Evolutionary conservation across 2,329 filamentous ascomycete species (phyloP).

Genomic region (Xylariaceae sp.): DNA sequence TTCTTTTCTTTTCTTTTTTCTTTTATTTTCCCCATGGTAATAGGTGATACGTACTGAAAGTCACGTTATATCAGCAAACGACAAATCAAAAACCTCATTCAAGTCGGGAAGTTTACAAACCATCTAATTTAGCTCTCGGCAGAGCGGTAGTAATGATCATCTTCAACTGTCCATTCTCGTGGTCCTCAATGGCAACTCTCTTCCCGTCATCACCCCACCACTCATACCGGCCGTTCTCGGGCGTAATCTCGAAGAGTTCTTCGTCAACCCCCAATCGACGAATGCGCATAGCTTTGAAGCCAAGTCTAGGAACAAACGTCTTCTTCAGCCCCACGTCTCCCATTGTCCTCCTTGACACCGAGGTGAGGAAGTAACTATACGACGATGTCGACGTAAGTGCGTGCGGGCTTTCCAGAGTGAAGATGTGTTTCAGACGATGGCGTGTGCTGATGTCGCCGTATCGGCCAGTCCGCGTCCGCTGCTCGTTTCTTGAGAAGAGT

Average conservation of each 20-base stretch:
- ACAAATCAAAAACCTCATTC: neutral
- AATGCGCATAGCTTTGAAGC: conserved; percentile 8
- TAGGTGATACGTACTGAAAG: conserved; percentile 1
- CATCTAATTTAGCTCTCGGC: conserved; percentile 7
- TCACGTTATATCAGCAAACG: neutral
- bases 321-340: conserved; percentile 16
- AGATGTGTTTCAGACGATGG: conserved; percentile 5
- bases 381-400: conserved; percentile 1
- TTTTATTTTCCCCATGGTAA: too few species aligned
- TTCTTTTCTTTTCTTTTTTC: too few species aligned
- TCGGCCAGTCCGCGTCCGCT: neutral
- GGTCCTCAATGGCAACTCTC: conserved; percentile 11
- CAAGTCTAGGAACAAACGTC: neutral
- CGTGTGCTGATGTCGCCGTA: neutral
- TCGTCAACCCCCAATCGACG: neutral
- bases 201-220: conserved; percentile 11
- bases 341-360: conserved; percentile 6
- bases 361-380: conserved; percentile 1
- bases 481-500: conserved; percentile 12
- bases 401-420: conserved; percentile 9
- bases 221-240: conserved; percentile 6
- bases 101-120: neutral
- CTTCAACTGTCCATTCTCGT: conserved; percentile 2
- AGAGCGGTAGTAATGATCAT: conserved; percentile 11
- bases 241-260: conserved; percentile 13